Percentiles rank a stretch among this genome's conserved stretches.
These are phyloP conservation scores for Trichophaea hybrida DNA, from an alignment of 2,329 filamentous ascomycete genomes.

Conservation along the genomic window DNA sequence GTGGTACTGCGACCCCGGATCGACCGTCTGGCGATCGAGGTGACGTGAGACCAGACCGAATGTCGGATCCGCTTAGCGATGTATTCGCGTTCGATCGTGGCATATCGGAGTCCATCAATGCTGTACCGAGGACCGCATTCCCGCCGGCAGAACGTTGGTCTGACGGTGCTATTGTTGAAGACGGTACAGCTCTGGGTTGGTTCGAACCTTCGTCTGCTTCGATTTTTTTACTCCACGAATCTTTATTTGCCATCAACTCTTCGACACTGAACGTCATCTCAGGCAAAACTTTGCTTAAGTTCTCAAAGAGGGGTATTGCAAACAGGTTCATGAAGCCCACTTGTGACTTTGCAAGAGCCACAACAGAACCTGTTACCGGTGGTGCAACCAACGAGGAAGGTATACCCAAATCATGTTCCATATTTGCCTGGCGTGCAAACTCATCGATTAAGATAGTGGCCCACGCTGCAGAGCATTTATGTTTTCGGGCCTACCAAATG, in stretches of 20 bases:
- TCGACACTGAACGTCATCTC: slow-evolving; percentile 70
- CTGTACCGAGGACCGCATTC: slow-evolving; percentile 9
- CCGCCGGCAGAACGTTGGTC: slow-evolving; percentile 12
- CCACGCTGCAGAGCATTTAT: slow-evolving; percentile 73
- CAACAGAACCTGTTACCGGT: slow-evolving; percentile 59
- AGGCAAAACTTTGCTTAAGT: slow-evolving; percentile 72
- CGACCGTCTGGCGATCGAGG: slow-evolving; percentile 5
- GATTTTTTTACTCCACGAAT: slow-evolving; percentile 55
- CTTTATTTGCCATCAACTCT: slow-evolving; percentile 65
- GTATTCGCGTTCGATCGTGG: neutral
- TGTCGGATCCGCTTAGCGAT: slow-evolving; percentile 8
- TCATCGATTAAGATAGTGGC: slow-evolving; percentile 90
- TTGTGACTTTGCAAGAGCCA: slow-evolving; percentile 74
- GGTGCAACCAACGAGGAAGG: slow-evolving; percentile 74
- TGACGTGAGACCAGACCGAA: slow-evolving; percentile 3
- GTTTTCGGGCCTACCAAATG: slow-evolving; percentile 56
- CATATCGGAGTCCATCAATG: slow-evolving; percentile 20
- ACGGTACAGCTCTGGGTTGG: neutral
- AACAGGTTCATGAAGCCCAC: slow-evolving; percentile 96
- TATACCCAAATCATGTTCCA: slow-evolving; percentile 80
- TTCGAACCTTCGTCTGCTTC: neutral
- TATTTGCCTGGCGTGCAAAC: slow-evolving; percentile 79
- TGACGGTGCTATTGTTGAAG: slow-evolving; percentile 5
- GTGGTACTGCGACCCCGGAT: slow-evolving; percentile 9
- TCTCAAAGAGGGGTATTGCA: slow-evolving; percentile 79